Evolutionary conservation across 495 filamentous ascomycete species (phyloP).

Genomic region (Tuber borchii): DNA sequence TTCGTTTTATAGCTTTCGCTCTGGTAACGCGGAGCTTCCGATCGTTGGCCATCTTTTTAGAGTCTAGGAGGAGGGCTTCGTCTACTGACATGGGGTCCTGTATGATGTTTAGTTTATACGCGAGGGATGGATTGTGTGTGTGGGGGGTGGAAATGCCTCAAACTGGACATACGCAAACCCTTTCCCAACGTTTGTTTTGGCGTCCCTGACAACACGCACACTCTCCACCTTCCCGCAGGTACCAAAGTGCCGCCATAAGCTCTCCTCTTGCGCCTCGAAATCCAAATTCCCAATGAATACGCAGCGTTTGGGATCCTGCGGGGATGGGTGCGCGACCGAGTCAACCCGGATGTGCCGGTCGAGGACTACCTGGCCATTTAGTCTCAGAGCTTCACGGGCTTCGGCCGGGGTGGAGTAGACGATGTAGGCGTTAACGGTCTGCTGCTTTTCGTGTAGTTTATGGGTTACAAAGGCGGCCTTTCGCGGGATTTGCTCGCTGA

Average conservation of each 20-base stretch:
- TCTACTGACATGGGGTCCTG: constrained; percentile 81
- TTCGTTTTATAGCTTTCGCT: constrained; percentile 71
- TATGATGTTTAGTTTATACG: constrained; percentile 7
- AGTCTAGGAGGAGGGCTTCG: constrained; percentile 73
- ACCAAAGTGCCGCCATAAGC: constrained; percentile 80
- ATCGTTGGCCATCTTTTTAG: constrained; percentile 88
- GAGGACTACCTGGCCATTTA: constrained; percentile 80
- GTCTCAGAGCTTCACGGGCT: constrained; percentile 66
- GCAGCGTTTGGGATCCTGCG: constrained; percentile 76
- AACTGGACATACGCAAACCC: constrained; percentile 99
- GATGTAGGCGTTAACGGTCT: constrained; percentile 84
- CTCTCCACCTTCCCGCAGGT: constrained; percentile 79
- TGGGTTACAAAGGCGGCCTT: constrained; percentile 89
- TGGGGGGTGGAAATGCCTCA: constrained; percentile 46
- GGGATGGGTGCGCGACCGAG: constrained; percentile 76
- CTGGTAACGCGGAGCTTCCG: constrained; percentile 78
- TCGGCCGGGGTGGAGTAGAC: constrained; percentile 70
- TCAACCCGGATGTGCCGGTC: constrained; percentile 88
- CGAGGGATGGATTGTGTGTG: not conserved
- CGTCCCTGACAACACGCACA: constrained; percentile 86
- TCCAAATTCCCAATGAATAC: constrained; percentile 96
- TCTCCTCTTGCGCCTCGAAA: constrained; percentile 92
- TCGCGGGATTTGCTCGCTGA: constrained; percentile 71
- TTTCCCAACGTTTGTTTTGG: constrained; percentile 85
- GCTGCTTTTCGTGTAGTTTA: constrained; percentile 47